Evolutionary conservation across 2,329 filamentous ascomycete genomes (phyloP).

Genomic region (Emergomyces orientalis): DNA sequence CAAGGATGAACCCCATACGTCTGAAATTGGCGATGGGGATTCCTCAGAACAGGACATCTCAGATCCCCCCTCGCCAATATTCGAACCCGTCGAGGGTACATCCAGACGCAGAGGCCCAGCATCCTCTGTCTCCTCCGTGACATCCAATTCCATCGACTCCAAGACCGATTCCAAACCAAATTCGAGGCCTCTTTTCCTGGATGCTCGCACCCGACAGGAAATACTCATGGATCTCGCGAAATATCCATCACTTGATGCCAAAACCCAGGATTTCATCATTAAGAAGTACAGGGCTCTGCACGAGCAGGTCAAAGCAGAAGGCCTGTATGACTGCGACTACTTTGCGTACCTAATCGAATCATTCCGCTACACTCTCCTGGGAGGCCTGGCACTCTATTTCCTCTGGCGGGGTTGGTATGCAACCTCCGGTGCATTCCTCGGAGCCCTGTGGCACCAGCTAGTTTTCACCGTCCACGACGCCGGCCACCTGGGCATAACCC

Average conservation of each 20-base stretch:
- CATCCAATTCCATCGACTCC: constrained; percentile 20
- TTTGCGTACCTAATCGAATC: constrained; percentile 66
- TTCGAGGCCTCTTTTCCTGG: constrained; percentile 53
- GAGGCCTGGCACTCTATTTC: constrained; percentile 51
- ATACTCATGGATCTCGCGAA: constrained; percentile 66
- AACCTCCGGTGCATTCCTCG: constrained; percentile 64
- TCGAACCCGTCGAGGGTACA: constrained; percentile 43
- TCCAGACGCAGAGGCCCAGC: constrained; percentile 30
- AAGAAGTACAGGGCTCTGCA: constrained; percentile 73
- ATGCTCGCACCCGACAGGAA: constrained; percentile 63
- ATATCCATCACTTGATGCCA: constrained; percentile 68
- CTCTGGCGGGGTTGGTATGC: constrained; percentile 58
- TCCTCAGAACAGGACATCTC: constrained; percentile 48
- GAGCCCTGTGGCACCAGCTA: constrained; percentile 85
- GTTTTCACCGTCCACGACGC: constrained; percentile 92
- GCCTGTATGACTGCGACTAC: constrained; percentile 79
- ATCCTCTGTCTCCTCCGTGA: constrained; percentile 23
- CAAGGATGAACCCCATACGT: constrained; percentile 24
- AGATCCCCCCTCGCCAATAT: constrained; percentile 48
- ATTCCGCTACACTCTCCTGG: constrained; percentile 61
- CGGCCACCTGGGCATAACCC: constrained; percentile 95
- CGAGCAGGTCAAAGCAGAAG: constrained; percentile 59
- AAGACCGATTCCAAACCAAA: constrained; percentile 20
- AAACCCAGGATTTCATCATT: constrained; percentile 66
- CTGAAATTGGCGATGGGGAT: constrained; percentile 33